Base-by-base conservation (phyloP, 2,329 filamentous ascomycete genomes). In the Calonectria honghensis region DNA sequence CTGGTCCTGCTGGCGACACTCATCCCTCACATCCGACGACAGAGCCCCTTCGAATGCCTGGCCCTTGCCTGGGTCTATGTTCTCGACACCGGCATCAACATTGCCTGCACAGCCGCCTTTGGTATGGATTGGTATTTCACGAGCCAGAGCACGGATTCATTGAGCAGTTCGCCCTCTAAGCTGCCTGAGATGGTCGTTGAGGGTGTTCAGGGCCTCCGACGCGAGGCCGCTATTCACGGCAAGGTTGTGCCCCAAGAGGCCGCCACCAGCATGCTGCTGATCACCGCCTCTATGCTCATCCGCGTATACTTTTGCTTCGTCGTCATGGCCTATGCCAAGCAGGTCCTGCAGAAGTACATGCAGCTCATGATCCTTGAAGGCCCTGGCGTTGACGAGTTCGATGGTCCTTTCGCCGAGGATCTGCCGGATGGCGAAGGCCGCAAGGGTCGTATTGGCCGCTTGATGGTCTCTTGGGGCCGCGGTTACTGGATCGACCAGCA, bases 11-110 rank as follows among this genome's bases (percentile, higher is more conserved):
- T 95, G 78, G 89, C 91, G 67, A 90, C 92, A 80, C 92, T 98
- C 63, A 90, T 94, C 81, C 94, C 94, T 64, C 94, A 97, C 83
- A 95, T 98, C 83, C 93, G 94, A 77, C 90, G 91, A 80, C 94
- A 95, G 81, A 93, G 91, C 37, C 94, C 95, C 1, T 91, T 98
- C 72, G 93, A 97, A 82, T 94, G 93, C 79, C 89, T 98, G 32
- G 91, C 92, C 3, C 91, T 98, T 68, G 95, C 95, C 4, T 98
- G 95, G 90, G 89, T 98, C 70, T 98, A 98, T 85, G 88, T 95
- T 16, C 83, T 98, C 79, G 96, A 98, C 86, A 95, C 94, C 13
- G 82, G 94, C 68, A 90, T 97, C 84, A 98, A 97, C 85, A 92
- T 93, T 27, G 90, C 91, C 2, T 98, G 96, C 86, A 98, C 96